phyloP scores from a whole-genome alignment of 106 monocot genomes.

The Allium sativum region DNA sequence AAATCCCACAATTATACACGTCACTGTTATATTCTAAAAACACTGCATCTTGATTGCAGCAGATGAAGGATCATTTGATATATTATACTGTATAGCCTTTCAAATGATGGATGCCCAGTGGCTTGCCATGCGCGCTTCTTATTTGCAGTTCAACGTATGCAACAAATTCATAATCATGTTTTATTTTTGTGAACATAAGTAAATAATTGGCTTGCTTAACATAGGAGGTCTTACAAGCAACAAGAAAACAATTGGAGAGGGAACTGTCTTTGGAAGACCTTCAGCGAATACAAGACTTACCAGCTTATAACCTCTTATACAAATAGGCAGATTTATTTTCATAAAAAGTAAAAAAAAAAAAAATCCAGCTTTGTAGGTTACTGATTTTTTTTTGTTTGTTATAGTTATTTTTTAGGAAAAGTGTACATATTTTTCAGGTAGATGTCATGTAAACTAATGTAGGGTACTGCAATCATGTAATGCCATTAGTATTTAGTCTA shows the following conservation, averaged over 20 bases:
- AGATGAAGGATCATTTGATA: conserved; percentile 82
- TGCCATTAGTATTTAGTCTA: too few relatives aligned
- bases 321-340: conserved; percentile 21
- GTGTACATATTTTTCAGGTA: too few relatives aligned
- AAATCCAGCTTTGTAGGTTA: too few relatives aligned
- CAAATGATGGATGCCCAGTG: conserved; percentile 94
- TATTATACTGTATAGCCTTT: conserved; percentile 78
- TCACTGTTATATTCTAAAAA: not conserved
- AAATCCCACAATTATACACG: not conserved
- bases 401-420: too few relatives aligned
- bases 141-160: conserved; percentile 75
- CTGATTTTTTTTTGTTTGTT: too few relatives aligned
- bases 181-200: not conserved
- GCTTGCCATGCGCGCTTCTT: conserved; percentile 82
- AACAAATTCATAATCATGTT: not conserved
- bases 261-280: conserved; percentile 69
- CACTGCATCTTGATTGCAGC: conserved; percentile 18
- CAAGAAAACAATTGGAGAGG: conserved; percentile 66
- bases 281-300: conserved; percentile 60
- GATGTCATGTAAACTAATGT: too few relatives aligned
- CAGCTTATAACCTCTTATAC: conserved; percentile 71
- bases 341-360: not conserved
- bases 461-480: too few relatives aligned
- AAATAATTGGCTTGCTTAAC: not conserved
- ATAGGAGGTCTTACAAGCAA: conserved; percentile 66